Percentiles rank a stretch among this genome's conserved stretches.
Evolutionary conservation across 2,329 filamentous ascomycete genomes (phyloP).

Genomic region (Colletotrichum aenigma): DNA sequence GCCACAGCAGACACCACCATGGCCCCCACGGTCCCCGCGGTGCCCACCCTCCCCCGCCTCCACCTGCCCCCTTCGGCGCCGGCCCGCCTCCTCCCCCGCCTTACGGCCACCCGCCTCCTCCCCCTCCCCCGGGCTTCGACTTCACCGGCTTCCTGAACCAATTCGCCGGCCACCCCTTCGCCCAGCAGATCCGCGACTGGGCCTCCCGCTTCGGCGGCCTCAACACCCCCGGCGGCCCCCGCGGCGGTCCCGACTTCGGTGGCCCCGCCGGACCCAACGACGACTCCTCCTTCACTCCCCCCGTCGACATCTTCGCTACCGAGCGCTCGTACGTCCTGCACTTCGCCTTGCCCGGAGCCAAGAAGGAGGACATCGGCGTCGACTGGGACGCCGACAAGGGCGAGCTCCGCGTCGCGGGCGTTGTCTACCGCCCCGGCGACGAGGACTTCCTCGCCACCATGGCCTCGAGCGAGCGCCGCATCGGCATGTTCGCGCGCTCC

Average conservation of each 20-base stretch:
- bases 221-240: neutral
- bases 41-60: conserved; percentile 23
- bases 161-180: conserved; percentile 45
- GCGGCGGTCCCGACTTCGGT: conserved; percentile 9
- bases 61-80: conserved; percentile 28
- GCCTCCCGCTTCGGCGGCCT: conserved; percentile 20
- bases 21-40: conserved; percentile 14
- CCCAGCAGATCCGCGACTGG: conserved; percentile 45
- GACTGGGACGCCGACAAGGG: conserved; percentile 75
- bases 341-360: conserved; percentile 77
- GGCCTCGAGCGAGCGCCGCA: conserved; percentile 67
- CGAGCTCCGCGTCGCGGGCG: conserved; percentile 70
- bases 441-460: conserved; percentile 71
- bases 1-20: conserved; percentile 2
- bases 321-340: conserved; percentile 70
- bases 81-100: conserved; percentile 22
- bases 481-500: conserved; percentile 76
- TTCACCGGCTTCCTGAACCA: conserved; percentile 40
- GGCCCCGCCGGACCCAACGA: neutral
- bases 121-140: conserved; percentile 32
- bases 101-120: conserved; percentile 12
- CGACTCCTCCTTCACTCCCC: conserved; percentile 60
- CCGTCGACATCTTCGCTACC: conserved; percentile 79
- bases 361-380: conserved; percentile 78
- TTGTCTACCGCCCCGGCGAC: conserved; percentile 74